Base-by-base conservation (phyloP, 108 stramenopile species). In the Skeletonema menzelii region DNA sequence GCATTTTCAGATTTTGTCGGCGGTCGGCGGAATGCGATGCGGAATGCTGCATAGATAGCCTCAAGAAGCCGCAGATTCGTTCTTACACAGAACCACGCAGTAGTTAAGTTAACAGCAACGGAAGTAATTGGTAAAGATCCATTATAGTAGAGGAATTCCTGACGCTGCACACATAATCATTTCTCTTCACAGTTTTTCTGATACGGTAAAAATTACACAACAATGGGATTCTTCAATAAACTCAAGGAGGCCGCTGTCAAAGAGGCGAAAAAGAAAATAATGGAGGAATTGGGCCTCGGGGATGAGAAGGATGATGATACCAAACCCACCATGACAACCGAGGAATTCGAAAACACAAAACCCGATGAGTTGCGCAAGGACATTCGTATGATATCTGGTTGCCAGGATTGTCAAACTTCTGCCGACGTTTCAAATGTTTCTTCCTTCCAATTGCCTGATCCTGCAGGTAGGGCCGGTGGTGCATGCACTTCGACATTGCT, bases 401-500 rank as follows among this genome's bases (percentile, higher is more conserved):
- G 84, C 70, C 53, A 59, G 34, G 86, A 87, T 72, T 42, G 58
- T 30, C 86, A 87, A 74, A 86, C 85, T 15, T 82, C 81, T 6
- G 84, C 86, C 1, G 87, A 88, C 47, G 87, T 85, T 0, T 67
- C 60, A 15, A 86, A 86, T 42, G 78, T 82, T 17, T 74, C 87
- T 31, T 77, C 75, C 35, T 96, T 96, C 76, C 73, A 82, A 55
- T 82, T 96, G 27, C 94, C 96, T 6, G 91, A 94, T 65, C 91
- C 80, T 11, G 61, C 67, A 40, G 73, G 77, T 5, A 59, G 69
- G 30, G 93, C 96, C 12, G 93, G 96, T 22, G 96, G 96, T 34
- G 96, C 96, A 12, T 91, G 91, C 59, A 96, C 96, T 19, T 91
- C 90, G 56, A 87, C 94, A 40, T 69, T 96, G 46, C 85, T 96